Evolutionary conservation across 192 early-diverging fungal genomes (phyloP).

Genomic region (Funneliformis mosseae): DNA sequence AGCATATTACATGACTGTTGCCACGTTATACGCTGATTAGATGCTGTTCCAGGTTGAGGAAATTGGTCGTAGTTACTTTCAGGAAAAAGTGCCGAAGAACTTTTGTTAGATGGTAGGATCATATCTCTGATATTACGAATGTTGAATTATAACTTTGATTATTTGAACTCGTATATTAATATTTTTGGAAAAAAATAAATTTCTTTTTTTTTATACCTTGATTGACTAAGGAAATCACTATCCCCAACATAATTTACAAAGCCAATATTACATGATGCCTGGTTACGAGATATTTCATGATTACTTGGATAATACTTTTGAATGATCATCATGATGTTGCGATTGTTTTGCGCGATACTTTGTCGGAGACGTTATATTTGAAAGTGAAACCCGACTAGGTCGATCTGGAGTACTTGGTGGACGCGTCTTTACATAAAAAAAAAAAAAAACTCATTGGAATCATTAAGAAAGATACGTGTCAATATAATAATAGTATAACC

Average conservation of each 20-base stretch:
- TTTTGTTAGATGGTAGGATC: not conserved
- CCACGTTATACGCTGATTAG: slow-evolving; percentile 17
- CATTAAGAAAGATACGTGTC: not conserved
- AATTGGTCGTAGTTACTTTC: not conserved
- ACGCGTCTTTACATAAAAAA: not conserved
- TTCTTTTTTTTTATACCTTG: not conserved
- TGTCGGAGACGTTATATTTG: not conserved
- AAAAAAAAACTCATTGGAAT: not conserved
- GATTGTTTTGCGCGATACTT: not conserved
- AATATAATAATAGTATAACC: too few relatives aligned
- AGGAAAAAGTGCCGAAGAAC: not conserved
- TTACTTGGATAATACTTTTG: not conserved
- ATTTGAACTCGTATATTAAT: not conserved
- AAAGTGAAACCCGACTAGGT: slow-evolving; percentile 7
- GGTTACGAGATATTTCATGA: not conserved
- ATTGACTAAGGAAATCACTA: too few relatives aligned
- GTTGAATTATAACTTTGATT: not conserved
- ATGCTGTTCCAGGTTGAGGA: not conserved
- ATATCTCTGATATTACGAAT: not conserved
- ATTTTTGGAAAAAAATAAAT: not conserved
- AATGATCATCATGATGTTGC: not conserved
- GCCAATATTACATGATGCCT: not conserved
- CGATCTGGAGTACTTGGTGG: slow-evolving; percentile 18
- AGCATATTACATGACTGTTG: not conserved
- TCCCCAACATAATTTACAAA: not conserved